Evolutionary conservation across 441 rosid genomes (phyloP).

Genomic region (Metrosideros polymorpha): DNA sequence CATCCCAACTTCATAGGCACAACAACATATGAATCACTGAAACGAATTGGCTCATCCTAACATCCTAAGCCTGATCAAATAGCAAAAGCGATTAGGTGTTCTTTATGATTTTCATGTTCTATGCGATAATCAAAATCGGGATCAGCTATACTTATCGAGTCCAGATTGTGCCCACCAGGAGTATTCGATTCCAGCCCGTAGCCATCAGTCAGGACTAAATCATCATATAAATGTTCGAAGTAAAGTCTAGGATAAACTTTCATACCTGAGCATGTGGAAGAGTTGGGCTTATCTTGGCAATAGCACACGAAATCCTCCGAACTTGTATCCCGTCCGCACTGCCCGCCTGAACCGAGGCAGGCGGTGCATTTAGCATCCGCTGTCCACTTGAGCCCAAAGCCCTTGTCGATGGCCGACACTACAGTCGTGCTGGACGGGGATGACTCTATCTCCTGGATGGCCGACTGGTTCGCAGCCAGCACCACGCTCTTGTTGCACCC

Average conservation of each 20-base stretch:
- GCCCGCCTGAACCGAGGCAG: constrained; percentile 18
- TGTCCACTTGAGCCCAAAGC: constrained; percentile 23
- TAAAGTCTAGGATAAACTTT: not conserved
- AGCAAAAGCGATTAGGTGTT: not conserved
- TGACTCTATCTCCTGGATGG: not conserved
- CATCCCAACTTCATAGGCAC: not conserved
- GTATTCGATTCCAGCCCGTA: not conserved
- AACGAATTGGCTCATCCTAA: not conserved
- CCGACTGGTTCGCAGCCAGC: not conserved
- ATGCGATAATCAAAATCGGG: fast-evolving
- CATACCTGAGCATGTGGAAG: not conserved
- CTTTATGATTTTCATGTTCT: not conserved
- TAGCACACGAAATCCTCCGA: constrained; percentile 22
- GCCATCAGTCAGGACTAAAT: not conserved
- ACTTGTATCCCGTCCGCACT: constrained; percentile 20
- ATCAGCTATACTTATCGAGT: not conserved
- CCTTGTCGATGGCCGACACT: constrained; percentile 13
- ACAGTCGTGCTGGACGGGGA: not conserved
- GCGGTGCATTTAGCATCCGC: fast-evolving
- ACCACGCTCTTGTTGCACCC: constrained; percentile 1
- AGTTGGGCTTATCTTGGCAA: not conserved
- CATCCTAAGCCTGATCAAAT: not conserved
- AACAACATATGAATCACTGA: not conserved
- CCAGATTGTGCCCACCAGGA: fast-evolving
- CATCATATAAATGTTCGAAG: not conserved